Evolutionary conservation across 2,329 filamentous ascomycete genomes (phyloP), one percentile per base, ranked within the genome.

Genomic region (Arthrobotrys sinensis): DNA sequence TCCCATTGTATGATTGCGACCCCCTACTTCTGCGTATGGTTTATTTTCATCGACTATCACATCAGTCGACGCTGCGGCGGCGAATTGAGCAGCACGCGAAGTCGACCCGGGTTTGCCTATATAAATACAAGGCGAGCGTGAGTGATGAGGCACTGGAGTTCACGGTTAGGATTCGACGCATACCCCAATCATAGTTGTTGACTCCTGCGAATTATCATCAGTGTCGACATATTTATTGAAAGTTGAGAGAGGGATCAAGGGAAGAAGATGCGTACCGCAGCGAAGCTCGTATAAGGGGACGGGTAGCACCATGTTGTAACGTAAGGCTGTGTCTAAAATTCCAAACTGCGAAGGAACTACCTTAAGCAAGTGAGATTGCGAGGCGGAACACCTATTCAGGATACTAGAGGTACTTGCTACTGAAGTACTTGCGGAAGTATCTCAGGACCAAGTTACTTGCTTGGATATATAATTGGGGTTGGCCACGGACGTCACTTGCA

Each of bases 151-250:
- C 12, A 21, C 32, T 10, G n/a, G 16, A 16, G n/a, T 28, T 48
- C 10, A 11, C 21, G 12, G 84, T 82, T 79, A 68, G 81, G 77
- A 81, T 4, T 32, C 67, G 55, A 21, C 28, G 80, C 86, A 81
- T 85, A 90, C 90, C 96, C 96, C 96, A 99, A 86, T 97, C 96
- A 84, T 99, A 99, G 85, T 94, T 97, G 85, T 98, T 98, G 83
- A 97, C 93, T 83, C 95, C 96, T 91, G 79, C 43, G 38, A 14
- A 24, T 40, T 32, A 43, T 28, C 24, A 81, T 84, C n/a, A 38
- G 8, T 8, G 16, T 36, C 48, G 70, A 7, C 53, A 4, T 55
- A 19, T 48, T 70, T n/a, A n/a, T 53, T n/a, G 52, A 14, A 46
- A 32, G 21, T 1, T 28, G 10, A 60, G 45, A 60, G 21, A 28